Evolutionary conservation across 352 stramenopile genomes (phyloP).

Genomic region (Aphanomyces invadans): DNA sequence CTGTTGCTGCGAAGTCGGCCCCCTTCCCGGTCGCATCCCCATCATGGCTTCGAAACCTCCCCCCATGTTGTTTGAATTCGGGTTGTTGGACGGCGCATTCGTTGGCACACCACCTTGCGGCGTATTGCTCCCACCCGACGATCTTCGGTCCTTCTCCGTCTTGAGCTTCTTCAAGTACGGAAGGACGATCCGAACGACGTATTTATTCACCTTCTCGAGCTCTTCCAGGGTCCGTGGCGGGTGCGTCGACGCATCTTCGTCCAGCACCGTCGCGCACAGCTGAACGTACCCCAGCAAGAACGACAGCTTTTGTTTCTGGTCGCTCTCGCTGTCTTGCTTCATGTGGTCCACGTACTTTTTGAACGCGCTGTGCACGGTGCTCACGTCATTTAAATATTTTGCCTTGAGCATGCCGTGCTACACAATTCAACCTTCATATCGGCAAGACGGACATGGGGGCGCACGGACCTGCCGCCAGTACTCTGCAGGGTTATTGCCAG

Average conservation of each 20-base stretch:
- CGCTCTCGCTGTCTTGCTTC: conserved; percentile 76
- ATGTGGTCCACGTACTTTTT: conserved; percentile 86
- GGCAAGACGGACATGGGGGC: background rate
- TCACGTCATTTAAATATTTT: conserved; percentile 78
- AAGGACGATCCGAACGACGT: conserved; percentile 84
- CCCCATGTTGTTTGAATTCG: conserved; percentile 7
- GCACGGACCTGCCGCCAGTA: conserved; percentile 44
- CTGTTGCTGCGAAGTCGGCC: conserved; percentile 13
- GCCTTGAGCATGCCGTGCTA: conserved; percentile 66
- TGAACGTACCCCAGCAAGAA: conserved; percentile 80
- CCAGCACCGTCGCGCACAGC: conserved; percentile 67
- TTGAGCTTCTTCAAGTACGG: conserved; percentile 81
- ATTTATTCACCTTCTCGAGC: conserved; percentile 84
- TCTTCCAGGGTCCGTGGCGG: conserved; percentile 69
- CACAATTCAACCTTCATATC: background rate
- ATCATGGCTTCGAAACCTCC: conserved; percentile 25
- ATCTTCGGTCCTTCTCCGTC: conserved; percentile 68
- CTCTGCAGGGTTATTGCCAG: conserved; percentile 44
- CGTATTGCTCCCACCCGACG: conserved; percentile 29
- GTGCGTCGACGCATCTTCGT: conserved; percentile 64
- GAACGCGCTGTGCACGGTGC: conserved; percentile 78
- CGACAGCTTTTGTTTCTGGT: conserved; percentile 81
- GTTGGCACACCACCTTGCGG: conserved; percentile 14
- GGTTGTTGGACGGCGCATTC: conserved; percentile 10
- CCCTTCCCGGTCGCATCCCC: background rate